A percentile compares a stretch with the other conserved stretches of the same genome.
Evolutionary conservation across 345 rosid genomes (phyloP).

Genomic region (Balakata baccata): DNA sequence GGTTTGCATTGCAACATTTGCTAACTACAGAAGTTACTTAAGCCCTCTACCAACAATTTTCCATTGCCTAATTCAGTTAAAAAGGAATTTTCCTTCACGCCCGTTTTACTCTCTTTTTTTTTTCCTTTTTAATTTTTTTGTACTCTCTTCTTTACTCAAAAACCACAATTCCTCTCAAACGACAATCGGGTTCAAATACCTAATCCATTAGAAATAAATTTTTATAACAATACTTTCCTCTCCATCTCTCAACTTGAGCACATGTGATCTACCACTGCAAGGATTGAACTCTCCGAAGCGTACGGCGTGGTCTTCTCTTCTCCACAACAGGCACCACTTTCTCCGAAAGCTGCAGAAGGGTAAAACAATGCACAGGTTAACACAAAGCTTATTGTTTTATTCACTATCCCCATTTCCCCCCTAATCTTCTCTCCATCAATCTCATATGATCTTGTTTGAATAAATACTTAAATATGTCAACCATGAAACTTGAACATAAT

Average conservation of each 20-base stretch:
- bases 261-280: slow-evolving; percentile 52
- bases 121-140: too few relatives aligned
- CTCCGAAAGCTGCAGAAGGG: slow-evolving; percentile 62
- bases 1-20: slow-evolving; percentile 10
- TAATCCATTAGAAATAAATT: slow-evolving; percentile 18
- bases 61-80: slow-evolving; percentile 7
- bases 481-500: not conserved
- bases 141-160: not conserved
- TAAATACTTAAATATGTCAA: not conserved
- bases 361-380: not conserved
- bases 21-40: slow-evolving; percentile 22
- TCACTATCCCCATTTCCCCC: not conserved
- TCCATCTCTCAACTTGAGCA: slow-evolving; percentile 7
- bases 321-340: slow-evolving; percentile 63
- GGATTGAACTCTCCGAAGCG: slow-evolving; percentile 58
- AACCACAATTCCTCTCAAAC: slow-evolving; percentile 15
- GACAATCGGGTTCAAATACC: slow-evolving; percentile 19
- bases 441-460: not conserved
- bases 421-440: slow-evolving; percentile 6
- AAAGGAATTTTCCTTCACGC: slow-evolving; percentile 6
- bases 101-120: not conserved
- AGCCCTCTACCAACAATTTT: slow-evolving; percentile 4
- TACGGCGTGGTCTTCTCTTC: slow-evolving; percentile 46
- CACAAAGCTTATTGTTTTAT: not conserved
- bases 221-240: slow-evolving; percentile 9